Base-by-base conservation (phyloP, 495 filamentous ascomycete genomes). In the Ramalina intermedia region DNA sequence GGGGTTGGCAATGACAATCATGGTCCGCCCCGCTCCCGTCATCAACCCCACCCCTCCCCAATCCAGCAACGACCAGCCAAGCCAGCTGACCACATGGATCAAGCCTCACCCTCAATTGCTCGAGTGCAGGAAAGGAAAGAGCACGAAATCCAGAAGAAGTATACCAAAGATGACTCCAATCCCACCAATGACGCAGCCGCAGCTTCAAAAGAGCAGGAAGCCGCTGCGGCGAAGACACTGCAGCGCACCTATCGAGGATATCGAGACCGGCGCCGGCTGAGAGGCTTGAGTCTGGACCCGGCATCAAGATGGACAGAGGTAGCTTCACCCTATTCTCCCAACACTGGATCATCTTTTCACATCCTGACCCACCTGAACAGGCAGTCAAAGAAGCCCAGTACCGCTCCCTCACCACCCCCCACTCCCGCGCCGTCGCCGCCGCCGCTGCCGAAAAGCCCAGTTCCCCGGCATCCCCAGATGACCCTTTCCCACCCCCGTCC, bases 241-340 rank as follows among this genome's bases (percentile, higher is more conserved):
- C 56, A 89, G 69, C 71, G 80, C 38, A 73, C 72, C 3, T 87
- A 85, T 59, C 71, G 84, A 33, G 84, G 84, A 5, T 80, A 87
- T 60, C 72, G 82, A 36, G 72, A 71, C 26, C 74, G 84, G 23
- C 66, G 84, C 45, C 74, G 81, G 58, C 62, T 88, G 33, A 61
- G 68, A 37, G 84, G 84, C 0, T 62, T 81, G 46, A 72, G 70
- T 9, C 55, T 90, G 14, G 74, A 85, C 60, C 72, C 85, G 8
- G 72, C 71, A 4, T 79, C 78, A 13, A 65, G 85, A 51, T 87
- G 84, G 83, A 61, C 74, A 0, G 80, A 77, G 58, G 76, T 78
- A 63, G 16, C 59, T 9, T 42, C 16, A 50, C 21, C 55, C 29
- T 8, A 33, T 33, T 7, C 2, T 33, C 12, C 35, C 46, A 53